Evolutionary conservation across 176 grass and related monocot genomes (phyloP).

Genomic region (Triticum monococcum): DNA sequence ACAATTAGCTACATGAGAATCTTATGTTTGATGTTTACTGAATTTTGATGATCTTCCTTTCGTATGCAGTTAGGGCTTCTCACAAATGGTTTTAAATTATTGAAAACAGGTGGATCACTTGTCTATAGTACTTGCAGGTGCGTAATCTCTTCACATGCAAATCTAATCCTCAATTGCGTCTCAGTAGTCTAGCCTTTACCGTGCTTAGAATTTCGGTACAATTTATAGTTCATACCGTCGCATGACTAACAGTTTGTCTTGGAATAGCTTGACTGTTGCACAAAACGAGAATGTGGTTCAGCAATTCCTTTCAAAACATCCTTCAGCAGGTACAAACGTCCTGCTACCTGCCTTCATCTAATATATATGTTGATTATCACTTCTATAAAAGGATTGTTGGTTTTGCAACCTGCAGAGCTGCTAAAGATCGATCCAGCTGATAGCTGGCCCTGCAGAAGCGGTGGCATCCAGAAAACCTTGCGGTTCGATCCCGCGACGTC

Average conservation of each 20-base stretch:
- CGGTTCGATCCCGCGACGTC: conserved; percentile 65
- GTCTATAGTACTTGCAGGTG: conserved; percentile 96
- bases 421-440: conserved; percentile 42
- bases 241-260: conserved; percentile 34
- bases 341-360: neutral
- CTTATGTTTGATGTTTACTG: conserved; percentile 13
- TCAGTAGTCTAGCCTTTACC: neutral
- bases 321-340: conserved; percentile 65
- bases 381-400: neutral
- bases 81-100: conserved; percentile 84
- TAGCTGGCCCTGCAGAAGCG: conserved; percentile 79
- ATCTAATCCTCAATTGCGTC: neutral
- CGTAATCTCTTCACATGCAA: conserved; percentile 35
- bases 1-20: conserved; percentile 8
- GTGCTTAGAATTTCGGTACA: neutral
- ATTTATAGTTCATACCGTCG: neutral
- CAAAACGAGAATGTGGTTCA: conserved; percentile 95
- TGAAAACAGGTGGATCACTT: conserved; percentile 80
- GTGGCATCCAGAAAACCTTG: conserved; percentile 61
- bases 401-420: conserved; percentile 47
- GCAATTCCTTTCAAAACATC: conserved; percentile 62
- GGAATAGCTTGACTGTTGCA: conserved; percentile 65
- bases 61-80: conserved; percentile 66
- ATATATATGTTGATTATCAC: neutral
- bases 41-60: conserved; percentile 19